Base-by-base conservation (phyloP, 169 alveolate genomes). In the Perkinsus chesapeaki region DNA sequence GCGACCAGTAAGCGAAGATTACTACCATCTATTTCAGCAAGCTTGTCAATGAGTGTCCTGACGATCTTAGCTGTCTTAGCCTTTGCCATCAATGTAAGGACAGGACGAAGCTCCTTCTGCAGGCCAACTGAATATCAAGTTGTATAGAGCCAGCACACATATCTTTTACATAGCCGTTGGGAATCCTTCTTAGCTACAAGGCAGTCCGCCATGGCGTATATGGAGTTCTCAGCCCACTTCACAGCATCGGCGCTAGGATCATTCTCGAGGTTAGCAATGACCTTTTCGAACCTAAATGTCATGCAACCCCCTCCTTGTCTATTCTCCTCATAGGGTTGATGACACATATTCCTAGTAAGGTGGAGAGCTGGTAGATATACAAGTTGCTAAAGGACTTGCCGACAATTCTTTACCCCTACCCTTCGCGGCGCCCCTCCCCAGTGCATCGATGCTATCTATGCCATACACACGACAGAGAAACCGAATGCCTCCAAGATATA, bases 61-160 rank as follows among this genome's bases (percentile, higher is more conserved):
- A 94, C 94, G 10, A 96, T 94, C 91, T 96, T 96, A 39, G 98
- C 98, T 0, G 96, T 95, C 90, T 96, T 93, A 0, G 97, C 97
- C 92, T 96, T 96, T n/a, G 97, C 97, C 43, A 96, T 94, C 23
- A 91, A 43, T 0, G 91, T 82, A 38, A 96, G 94, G n/a, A 96
- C 92, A 31, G 97, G 97, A 31, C 93, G 93, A 39, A 95, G 91
- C 47, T 73, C 60, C 48, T 92, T 93, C 92, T 94, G 48, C 39
- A 95, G 94, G 37, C 82, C 82, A 16, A 60, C 82, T 60, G 82
- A 60, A 16, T 34, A 60, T 60, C 82, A 23, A 60, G 60, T 20
- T 5, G 37, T 20, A 16, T 23, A 12, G 37, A 60, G 82, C 1
- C 36, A 60, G 36, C 82, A 27, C 7, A 60, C 27, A 27, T 3